These are phyloP conservation scores for Peronospora destructor DNA, from an alignment of 352 stramenopile genomes.

Conservation along the genomic window DNA sequence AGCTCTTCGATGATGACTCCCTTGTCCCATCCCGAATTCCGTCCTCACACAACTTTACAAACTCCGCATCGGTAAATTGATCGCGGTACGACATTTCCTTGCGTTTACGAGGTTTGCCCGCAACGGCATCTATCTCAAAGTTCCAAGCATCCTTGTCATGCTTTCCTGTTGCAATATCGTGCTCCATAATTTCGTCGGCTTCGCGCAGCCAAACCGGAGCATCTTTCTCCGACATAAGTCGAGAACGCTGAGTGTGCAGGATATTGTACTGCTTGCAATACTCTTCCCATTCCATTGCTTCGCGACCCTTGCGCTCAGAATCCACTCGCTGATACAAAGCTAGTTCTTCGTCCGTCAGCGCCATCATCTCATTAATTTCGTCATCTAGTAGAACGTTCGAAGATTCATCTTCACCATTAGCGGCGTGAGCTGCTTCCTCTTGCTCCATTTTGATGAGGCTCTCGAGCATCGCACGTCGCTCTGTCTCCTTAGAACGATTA, in stretches of 20 bases:
- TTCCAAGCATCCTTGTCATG: constrained; percentile 59
- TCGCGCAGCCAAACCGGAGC: constrained; percentile 69
- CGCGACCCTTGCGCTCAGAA: constrained; percentile 46
- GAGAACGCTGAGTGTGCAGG: constrained; percentile 35
- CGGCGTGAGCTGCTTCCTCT: constrained; percentile 67
- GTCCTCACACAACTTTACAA: constrained; percentile 85
- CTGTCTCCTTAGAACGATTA: constrained; percentile 80
- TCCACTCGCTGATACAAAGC: constrained; percentile 74
- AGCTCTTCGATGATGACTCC: constrained; percentile 21
- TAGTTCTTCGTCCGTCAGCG: constrained; percentile 79
- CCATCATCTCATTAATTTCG: constrained; percentile 88
- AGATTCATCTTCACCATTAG: constrained; percentile 54
- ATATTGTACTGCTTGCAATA: constrained; percentile 58
- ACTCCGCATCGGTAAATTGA: constrained; percentile 81
- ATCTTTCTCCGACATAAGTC: constrained; percentile 62
- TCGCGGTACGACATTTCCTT: constrained; percentile 86
- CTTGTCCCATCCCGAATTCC: constrained; percentile 46
- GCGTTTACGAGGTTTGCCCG: constrained; percentile 50
- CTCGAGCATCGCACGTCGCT: constrained; percentile 78
- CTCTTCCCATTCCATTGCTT: constrained; percentile 59
- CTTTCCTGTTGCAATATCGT: constrained; percentile 41
- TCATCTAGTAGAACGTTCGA: constrained; percentile 70
- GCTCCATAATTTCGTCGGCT: constrained; percentile 57
- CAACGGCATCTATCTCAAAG: constrained; percentile 46
- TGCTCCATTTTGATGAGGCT: constrained; percentile 87